A percentile compares a stretch with the other conserved stretches of the same genome.
phyloP scores from a whole-genome alignment of 2,329 filamentous ascomycete genomes.

The Geosmithia morbida region DNA sequence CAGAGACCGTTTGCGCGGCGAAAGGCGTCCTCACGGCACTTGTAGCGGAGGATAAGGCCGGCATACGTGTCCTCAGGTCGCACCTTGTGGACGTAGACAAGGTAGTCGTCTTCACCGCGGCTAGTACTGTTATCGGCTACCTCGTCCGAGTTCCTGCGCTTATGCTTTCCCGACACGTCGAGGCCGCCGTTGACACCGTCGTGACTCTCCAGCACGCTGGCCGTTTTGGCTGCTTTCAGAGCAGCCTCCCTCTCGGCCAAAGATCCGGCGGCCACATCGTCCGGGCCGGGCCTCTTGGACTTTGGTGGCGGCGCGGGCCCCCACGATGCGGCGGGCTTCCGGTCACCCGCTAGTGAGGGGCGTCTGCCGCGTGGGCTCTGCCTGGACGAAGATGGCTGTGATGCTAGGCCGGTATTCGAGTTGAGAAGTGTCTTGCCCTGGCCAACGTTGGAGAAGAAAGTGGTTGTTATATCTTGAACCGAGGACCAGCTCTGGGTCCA shows the following conservation, averaged over 20 bases:
- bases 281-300: conserved; percentile 17
- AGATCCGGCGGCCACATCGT: conserved; percentile 40
- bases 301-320: conserved; percentile 31
- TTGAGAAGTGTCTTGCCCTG: not conserved
- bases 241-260: conserved; percentile 36
- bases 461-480: conserved; percentile 37
- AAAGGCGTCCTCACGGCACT: conserved; percentile 70
- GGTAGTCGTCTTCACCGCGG: conserved; percentile 40
- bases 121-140: conserved; percentile 40
- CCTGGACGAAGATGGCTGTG: not conserved
- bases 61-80: conserved; percentile 75
- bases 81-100: conserved; percentile 86
- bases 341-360: not conserved
- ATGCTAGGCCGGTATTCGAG: not conserved
- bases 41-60: conserved; percentile 79
- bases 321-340: conserved; percentile 19
- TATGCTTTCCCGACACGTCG: conserved; percentile 40
- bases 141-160: conserved; percentile 58
- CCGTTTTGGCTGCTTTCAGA: conserved; percentile 39
- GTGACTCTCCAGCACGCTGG: conserved; percentile 45
- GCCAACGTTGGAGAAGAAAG: conserved; percentile 15
- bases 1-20: conserved; percentile 85
- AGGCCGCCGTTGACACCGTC: conserved; percentile 44
- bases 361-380: conserved; percentile 18
- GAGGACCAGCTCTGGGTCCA: conserved; percentile 41